These are phyloP conservation scores for Microglena sp. DNA, from an alignment of 139 green algal species.

Conservation along the genomic window DNA sequence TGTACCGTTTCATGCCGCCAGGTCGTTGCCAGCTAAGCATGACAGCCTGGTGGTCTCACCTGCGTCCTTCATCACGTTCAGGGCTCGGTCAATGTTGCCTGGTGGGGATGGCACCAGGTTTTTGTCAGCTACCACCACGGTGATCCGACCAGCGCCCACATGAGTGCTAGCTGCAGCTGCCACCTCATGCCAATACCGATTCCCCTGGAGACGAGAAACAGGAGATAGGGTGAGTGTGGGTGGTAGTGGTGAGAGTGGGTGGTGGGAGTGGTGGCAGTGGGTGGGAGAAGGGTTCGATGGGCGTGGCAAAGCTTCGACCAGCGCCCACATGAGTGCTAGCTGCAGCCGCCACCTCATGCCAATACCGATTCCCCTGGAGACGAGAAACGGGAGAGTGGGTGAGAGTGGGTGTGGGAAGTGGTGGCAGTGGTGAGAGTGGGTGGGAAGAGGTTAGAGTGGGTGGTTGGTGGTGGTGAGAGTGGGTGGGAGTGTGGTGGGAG, in stretches of 20 bases:
- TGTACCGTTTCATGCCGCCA: no score
- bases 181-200: slow-evolving; percentile 36
- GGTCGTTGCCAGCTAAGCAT: no score
- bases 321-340: slow-evolving; percentile 17
- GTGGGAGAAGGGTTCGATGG: no score
- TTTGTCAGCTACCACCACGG: slow-evolving; percentile 45
- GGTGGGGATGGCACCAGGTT: slow-evolving; percentile 35
- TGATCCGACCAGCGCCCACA: slow-evolving; percentile 13
- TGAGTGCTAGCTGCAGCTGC: slow-evolving; percentile 19
- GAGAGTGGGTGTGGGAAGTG: no score
- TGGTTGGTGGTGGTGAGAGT: no score
- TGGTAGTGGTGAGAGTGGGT: no score
- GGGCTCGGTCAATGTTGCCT: slow-evolving; percentile 19
- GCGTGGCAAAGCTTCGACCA: no score
- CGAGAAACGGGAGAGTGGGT: background rate
- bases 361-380: slow-evolving; percentile 21
- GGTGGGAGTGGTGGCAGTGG: no score
- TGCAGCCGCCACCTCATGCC: slow-evolving; percentile 30
- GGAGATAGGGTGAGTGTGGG: background rate
- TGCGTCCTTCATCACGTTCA: slow-evolving; percentile 16
- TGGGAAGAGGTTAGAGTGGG: no score
- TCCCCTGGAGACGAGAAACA: background rate
- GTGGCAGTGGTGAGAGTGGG: no score
- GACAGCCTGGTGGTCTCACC: no score
- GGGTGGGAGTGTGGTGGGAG: no score